Percentiles rank a stretch among this genome's conserved stretches.
Conservation (phyloP, 1,284 basidiomycete species). For the Puccinia horiana region DNA sequence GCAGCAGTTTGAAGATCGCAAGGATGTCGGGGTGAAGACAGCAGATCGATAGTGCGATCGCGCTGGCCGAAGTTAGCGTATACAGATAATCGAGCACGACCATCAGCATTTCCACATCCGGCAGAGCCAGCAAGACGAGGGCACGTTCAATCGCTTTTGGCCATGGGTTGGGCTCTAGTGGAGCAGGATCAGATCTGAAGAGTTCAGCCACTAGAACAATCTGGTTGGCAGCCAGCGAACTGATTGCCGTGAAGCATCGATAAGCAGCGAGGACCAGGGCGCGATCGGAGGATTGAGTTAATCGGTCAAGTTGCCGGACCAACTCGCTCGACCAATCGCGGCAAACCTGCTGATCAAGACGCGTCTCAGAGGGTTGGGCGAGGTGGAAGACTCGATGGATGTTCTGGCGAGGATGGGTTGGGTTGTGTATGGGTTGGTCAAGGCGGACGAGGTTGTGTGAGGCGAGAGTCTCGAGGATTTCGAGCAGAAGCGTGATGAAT, state of each 20-base stretch:
- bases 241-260: slow-evolving; percentile 22
- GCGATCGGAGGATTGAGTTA: slow-evolving; percentile 30
- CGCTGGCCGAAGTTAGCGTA: neutral
- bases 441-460: slow-evolving; percentile 21
- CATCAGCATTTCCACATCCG: slow-evolving; percentile 31
- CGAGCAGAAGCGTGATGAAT: slow-evolving; percentile 62
- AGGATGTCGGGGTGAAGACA: slow-evolving; percentile 4
- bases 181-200: neutral
- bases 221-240: neutral
- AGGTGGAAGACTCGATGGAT: neutral
- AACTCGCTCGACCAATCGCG: slow-evolving; percentile 19
- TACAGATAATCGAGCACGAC: slow-evolving; percentile 42
- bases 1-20: slow-evolving; percentile 16
- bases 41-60: neutral
- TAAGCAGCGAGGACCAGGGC: slow-evolving; percentile 27
- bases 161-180: neutral
- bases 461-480: slow-evolving; percentile 67
- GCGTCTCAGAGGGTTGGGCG: neutral
- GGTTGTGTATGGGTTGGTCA: neutral
- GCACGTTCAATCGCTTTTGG: slow-evolving; percentile 19
- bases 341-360: neutral
- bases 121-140: slow-evolving; percentile 26
- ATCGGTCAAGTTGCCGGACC: neutral
- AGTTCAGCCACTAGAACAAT: neutral
- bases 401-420: neutral